These are phyloP conservation scores for Trichoderma parareesei DNA, from an alignment of 495 filamentous ascomycete species.

Conservation along the genomic window DNA sequence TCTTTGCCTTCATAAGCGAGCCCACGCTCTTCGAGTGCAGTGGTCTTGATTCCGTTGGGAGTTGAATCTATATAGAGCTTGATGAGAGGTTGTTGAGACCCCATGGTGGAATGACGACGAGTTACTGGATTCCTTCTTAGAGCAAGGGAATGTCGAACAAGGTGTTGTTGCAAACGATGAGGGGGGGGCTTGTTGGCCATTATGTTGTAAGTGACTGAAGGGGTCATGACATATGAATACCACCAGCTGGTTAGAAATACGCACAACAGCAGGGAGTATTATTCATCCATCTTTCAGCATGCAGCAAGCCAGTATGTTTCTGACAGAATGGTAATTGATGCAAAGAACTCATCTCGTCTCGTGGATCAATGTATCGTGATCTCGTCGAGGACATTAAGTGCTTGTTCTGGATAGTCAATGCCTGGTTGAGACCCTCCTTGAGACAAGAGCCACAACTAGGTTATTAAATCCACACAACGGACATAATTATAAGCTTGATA, in stretches of 20 bases:
- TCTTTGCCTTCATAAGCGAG: slow-evolving; percentile 58
- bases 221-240: background rate
- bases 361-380: no score
- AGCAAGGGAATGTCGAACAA: background rate
- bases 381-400: no score
- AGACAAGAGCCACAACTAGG: no score
- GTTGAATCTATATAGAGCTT: slow-evolving; percentile 51
- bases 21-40: slow-evolving; percentile 76
- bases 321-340: no score
- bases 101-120: background rate
- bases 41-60: slow-evolving; percentile 73
- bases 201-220: background rate
- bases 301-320: no score
- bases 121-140: background rate
- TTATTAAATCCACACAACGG: no score
- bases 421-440: no score
- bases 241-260: slow-evolving; percentile 1
- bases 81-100: slow-evolving; percentile 22
- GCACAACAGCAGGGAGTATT: background rate
- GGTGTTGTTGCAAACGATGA: background rate
- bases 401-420: no score
- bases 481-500: no score
- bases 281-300: no score
- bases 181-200: no score
- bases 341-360: no score